A percentile compares a stretch with the other conserved stretches of the same genome.
phyloP scores from a whole-genome alignment of 441 rosid genomes.

The Mallotus repandus region DNA sequence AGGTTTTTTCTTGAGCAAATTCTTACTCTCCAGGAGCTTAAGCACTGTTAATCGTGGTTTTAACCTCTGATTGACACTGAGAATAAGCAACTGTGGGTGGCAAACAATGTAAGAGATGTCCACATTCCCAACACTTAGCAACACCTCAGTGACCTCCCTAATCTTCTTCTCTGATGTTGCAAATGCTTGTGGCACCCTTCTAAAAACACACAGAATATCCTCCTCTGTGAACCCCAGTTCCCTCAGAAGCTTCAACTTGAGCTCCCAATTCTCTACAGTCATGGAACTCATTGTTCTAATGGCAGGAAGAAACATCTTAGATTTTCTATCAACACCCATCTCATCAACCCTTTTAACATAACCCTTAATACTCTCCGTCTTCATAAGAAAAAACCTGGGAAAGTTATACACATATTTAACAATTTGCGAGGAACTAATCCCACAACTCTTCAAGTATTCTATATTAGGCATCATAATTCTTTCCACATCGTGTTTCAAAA shows the following conservation, averaged over 20 bases:
- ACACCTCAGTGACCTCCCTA: constrained; percentile 14
- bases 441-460: constrained; percentile 28
- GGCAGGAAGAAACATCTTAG: constrained; percentile 32
- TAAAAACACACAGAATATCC: constrained; percentile 28
- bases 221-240: constrained; percentile 36
- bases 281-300: constrained; percentile 35
- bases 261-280: constrained; percentile 36
- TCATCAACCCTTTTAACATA: constrained; percentile 34
- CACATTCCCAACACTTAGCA: constrained; percentile 10
- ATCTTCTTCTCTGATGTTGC: constrained; percentile 36
- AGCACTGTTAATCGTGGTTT: constrained; percentile 30
- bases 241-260: constrained; percentile 31
- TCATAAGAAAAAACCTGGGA: constrained; percentile 29
- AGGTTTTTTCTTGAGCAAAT: constrained; percentile 24
- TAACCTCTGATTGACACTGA: constrained; percentile 32
- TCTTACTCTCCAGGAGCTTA: constrained; percentile 30
- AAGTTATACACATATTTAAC: constrained; percentile 7
- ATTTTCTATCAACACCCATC: constrained; percentile 34
- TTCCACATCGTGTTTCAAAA: constrained; percentile 29
- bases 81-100: constrained; percentile 22
- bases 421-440: constrained; percentile 31
- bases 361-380: constrained; percentile 27
- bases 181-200: constrained; percentile 32
- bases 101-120: constrained; percentile 25
- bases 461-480: constrained; percentile 37